These are phyloP conservation scores for Hydnum rufescens DNA, from an alignment of 768 basidiomycete species.

Conservation along the genomic window DNA sequence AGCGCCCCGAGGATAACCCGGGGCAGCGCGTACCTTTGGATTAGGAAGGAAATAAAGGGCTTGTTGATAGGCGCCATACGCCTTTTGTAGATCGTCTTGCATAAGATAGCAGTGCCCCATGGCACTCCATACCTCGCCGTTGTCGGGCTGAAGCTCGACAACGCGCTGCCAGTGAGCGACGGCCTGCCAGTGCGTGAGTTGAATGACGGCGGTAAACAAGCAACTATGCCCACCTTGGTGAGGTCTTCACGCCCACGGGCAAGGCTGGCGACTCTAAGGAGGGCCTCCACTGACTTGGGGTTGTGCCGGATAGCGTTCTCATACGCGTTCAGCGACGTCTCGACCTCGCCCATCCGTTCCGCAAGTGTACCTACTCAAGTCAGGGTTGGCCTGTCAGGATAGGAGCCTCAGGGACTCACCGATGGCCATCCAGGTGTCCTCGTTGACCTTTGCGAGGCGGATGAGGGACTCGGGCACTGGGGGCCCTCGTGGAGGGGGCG, in stretches of 20 bases:
- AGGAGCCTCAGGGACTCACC: conserved; percentile 27
- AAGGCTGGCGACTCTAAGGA: conserved; percentile 88
- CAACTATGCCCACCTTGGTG: conserved; percentile 45
- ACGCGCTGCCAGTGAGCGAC: conserved; percentile 95
- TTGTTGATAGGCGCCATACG: conserved; percentile 96
- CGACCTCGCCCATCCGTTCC: conserved; percentile 87
- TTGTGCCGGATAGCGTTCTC: conserved; percentile 94
- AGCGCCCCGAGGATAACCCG: neutral
- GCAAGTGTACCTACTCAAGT: conserved; percentile 69
- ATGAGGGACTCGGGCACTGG: conserved; percentile 27
- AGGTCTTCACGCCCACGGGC: conserved; percentile 97
- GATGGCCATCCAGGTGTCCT: conserved; percentile 89
- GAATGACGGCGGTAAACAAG: conserved; percentile 4
- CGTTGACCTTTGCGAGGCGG: conserved; percentile 71
- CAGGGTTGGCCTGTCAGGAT: conserved; percentile 7
- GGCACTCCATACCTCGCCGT: conserved; percentile 97
- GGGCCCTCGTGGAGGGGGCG: neutral
- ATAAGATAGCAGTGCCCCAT: conserved; percentile 95
- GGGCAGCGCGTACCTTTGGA: conserved; percentile 45
- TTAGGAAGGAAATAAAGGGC: conserved; percentile 90
- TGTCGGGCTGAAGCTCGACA: conserved; percentile 75
- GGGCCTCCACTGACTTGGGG: conserved; percentile 69
- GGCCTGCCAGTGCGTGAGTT: conserved; percentile 33
- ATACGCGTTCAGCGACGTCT: conserved; percentile 82
- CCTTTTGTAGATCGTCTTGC: conserved; percentile 98